Evolutionary conservation across 1,284 basidiomycete species (phyloP).

Genomic region (Thelephora terrestris): DNA sequence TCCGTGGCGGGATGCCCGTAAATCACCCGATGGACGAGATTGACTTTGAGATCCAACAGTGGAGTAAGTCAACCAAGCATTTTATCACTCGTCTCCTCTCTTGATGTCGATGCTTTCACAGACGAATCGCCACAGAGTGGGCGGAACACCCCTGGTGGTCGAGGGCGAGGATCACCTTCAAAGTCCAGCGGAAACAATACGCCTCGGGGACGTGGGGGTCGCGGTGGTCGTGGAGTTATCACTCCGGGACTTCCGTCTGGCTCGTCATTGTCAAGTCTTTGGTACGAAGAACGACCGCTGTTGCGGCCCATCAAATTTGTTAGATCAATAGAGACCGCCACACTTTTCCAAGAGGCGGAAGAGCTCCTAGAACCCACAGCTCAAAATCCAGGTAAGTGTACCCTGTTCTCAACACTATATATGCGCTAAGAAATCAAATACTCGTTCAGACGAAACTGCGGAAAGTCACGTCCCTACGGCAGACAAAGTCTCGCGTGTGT

Average conservation of each 20-base stretch:
- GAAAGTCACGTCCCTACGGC: conserved; percentile 55
- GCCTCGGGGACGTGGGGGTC: conserved; percentile 18
- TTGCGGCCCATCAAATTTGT: conserved; percentile 60
- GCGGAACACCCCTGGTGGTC: conserved; percentile 8
- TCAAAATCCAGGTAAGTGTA: conserved; percentile 40
- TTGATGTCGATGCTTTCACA: neutral
- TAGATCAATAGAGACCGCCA: conserved; percentile 40
- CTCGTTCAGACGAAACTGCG: conserved; percentile 31
- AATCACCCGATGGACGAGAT: conserved; percentile 14
- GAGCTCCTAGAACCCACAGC: conserved; percentile 50
- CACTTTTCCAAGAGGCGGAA: conserved; percentile 55
- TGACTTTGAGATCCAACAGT: conserved; percentile 23
- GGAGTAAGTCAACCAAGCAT: conserved; percentile 5
- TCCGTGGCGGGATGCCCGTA: no score
- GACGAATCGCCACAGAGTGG: conserved; percentile 11
- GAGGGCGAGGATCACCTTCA: conserved; percentile 10
- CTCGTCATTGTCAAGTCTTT: conserved; percentile 43
- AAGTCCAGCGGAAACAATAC: conserved; percentile 5
- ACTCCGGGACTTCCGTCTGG: conserved; percentile 17
- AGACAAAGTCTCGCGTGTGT: conserved; percentile 46
- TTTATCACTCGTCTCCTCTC: neutral
- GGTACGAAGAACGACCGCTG: conserved; percentile 48
- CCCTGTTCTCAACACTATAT: conserved; percentile 1
- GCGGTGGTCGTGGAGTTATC: conserved; percentile 8
- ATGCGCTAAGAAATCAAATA: neutral